A percentile compares a stretch with the other conserved stretches of the same genome.
phyloP scores from a whole-genome alignment of 768 basidiomycete genomes.

The Pleurotus tuoliensis region DNA sequence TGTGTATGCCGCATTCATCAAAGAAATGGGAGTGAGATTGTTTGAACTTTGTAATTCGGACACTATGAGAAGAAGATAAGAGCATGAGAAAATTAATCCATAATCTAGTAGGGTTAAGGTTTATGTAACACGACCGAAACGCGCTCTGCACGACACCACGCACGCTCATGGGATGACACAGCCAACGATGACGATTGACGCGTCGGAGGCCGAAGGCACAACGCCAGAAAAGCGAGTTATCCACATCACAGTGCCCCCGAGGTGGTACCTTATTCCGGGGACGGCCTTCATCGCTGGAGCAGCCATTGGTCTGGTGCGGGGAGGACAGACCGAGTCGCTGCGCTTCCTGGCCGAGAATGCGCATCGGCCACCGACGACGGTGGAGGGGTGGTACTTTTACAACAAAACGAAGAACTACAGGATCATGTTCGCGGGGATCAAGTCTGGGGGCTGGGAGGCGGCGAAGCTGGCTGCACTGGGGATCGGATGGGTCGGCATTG shows the following conservation, averaged over 20 bases:
- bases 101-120: slow-evolving; percentile 4
- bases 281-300: slow-evolving; percentile 58
- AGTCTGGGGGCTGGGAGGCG: slow-evolving; percentile 59
- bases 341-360: slow-evolving; percentile 92
- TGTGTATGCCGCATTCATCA: too few relatives aligned
- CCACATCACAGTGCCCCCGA: slow-evolving; percentile 45
- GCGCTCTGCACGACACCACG: neutral
- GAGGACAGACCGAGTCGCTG: slow-evolving; percentile 64
- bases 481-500: slow-evolving; percentile 39
- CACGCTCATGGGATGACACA: slow-evolving; percentile 5
- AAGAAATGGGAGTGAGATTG: too few relatives aligned
- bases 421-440: slow-evolving; percentile 69
- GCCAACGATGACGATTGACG: slow-evolving; percentile 5
- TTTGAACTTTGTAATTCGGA: neutral
- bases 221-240: slow-evolving; percentile 17
- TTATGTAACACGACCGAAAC: neutral
- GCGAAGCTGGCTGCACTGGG: slow-evolving; percentile 39
- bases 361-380: slow-evolving; percentile 79
- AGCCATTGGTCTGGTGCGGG: slow-evolving; percentile 71
- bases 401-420: slow-evolving; percentile 94
- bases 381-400: slow-evolving; percentile 94
- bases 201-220: slow-evolving; percentile 12
- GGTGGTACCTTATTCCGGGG: slow-evolving; percentile 59
- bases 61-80: neutral
- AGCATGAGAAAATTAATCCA: neutral